phyloP scores from a whole-genome alignment of 148 eudicot genomes.

The Rhododendron simsii region DNA sequence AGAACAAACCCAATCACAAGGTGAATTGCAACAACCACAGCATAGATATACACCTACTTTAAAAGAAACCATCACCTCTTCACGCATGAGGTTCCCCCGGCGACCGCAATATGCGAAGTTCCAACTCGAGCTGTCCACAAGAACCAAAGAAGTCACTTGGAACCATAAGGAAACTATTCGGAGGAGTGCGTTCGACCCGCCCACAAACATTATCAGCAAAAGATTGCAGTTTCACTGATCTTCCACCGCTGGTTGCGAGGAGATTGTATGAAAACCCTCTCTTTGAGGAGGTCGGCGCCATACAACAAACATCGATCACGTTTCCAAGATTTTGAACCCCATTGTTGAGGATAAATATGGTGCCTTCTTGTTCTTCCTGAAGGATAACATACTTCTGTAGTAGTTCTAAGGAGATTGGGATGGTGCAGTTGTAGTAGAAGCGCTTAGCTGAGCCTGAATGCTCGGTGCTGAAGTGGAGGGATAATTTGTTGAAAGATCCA shows the following conservation, averaged over 20 bases:
- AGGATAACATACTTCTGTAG: slow-evolving; percentile 31
- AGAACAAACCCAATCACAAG: neutral
- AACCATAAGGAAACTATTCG: neutral
- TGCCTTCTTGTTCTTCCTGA: slow-evolving; percentile 31
- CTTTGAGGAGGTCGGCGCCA: slow-evolving; percentile 22
- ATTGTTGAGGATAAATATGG: slow-evolving; percentile 39
- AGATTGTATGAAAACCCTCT: slow-evolving; percentile 31
- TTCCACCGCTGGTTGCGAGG: slow-evolving; percentile 18
- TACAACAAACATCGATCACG: slow-evolving; percentile 26
- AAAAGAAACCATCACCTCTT: neutral
- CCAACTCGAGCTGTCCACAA: neutral
- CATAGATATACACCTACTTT: neutral
- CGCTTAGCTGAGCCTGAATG: slow-evolving; percentile 29
- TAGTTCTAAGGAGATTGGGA: slow-evolving; percentile 18
- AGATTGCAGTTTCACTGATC: slow-evolving; percentile 28
- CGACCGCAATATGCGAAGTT: neutral
- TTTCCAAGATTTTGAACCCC: slow-evolving; percentile 13
- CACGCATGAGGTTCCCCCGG: neutral
- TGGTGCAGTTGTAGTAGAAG: slow-evolving; percentile 27
- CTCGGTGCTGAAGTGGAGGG: slow-evolving; percentile 24
- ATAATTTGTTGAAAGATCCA: slow-evolving; percentile 33
- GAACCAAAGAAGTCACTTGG: neutral
- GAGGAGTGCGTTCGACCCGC: neutral
- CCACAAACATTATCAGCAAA: neutral
- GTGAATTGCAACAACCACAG: neutral